Base-by-base conservation (phyloP, 2,329 filamentous ascomycete genomes). In the Pseudogymnoascus sp. region DNA sequence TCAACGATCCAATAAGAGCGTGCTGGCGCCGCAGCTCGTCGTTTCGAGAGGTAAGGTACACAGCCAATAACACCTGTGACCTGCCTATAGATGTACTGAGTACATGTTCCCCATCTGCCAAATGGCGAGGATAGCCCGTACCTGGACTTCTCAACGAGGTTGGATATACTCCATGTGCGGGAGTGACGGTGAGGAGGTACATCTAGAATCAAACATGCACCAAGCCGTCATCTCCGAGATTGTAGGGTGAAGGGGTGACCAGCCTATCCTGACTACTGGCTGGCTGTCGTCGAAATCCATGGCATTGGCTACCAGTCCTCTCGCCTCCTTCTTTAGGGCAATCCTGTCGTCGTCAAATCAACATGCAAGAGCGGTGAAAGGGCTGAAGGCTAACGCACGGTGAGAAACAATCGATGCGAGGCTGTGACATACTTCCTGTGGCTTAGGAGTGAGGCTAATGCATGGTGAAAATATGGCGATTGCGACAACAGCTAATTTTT, bases 341-440 rank as follows among this genome's bases (percentile, higher is more conserved):
- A 55, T 55, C 28, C 25, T 55, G 49, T 33, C 28, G 28, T 55
- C 28, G 28, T 33, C 49, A 33, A 55, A 55, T 55, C 49, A 35
- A 19, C 49, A 9, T 55, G 28, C 49, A 55, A 33, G 49, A 55
- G 49, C 49, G 49, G 49, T 55, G 49, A 55, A 55, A 33, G 49
- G 49, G 16, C 49, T 33, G 49, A 55, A 55, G 28, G 49, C 49
- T 55, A 35, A 35, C 49, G 49, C 28, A 55, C 28, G 49, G 49
- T 55, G 49, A 55, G 28, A 55, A 19, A 55, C 28, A 60, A 60
- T 30, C 58, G 33, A 60, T 41, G 58, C 58, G 58, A 60, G 58
- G 58, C 58, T 60, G 58, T 60, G 58, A 60, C 58, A 41, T 55
- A 55, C 19, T 55, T 22, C n/a, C 49, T 55, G 49, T 55, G 49